phyloP scores from a whole-genome alignment of 352 stramenopile species.

The Pythium myriotylum region DNA sequence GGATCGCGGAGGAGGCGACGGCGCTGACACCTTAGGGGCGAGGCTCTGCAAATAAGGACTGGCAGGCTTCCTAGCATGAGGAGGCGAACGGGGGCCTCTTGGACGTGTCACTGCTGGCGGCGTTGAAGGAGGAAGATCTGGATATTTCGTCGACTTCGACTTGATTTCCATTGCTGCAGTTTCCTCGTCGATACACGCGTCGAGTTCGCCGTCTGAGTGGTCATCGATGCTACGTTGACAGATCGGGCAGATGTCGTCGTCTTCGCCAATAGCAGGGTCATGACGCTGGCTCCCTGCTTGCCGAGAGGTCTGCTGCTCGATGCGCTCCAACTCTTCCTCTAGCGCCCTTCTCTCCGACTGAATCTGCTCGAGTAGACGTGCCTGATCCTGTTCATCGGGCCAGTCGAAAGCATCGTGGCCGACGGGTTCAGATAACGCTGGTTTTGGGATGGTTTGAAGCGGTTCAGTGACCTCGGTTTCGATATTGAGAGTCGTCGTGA shows the following conservation, averaged over 20 bases:
- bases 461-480: too few species aligned
- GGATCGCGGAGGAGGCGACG: background rate
- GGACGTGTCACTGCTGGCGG: background rate
- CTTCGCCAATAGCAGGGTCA: background rate
- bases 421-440: too few species aligned
- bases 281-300: background rate
- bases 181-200: slow-evolving; percentile 64
- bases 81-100: background rate
- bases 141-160: too few species aligned
- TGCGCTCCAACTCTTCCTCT: slow-evolving; percentile 42
- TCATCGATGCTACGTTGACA: slow-evolving; percentile 56
- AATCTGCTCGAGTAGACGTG: slow-evolving; percentile 17
- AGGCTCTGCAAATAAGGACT: slow-evolving; percentile 22
- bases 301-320: slow-evolving; percentile 20
- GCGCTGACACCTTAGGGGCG: slow-evolving; percentile 4
- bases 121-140: too few species aligned
- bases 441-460: too few species aligned
- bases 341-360: slow-evolving; percentile 40
- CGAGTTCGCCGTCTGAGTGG: slow-evolving; percentile 57
- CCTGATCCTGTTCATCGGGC: slow-evolving; percentile 10
- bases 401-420: too few species aligned
- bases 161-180: slow-evolving; percentile 4
- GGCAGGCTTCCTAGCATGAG: slow-evolving; percentile 7
- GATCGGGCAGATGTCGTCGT: slow-evolving; percentile 55
- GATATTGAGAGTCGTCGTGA: background rate